A percentile compares a stretch with the other conserved stretches of the same genome.
phyloP scores from a whole-genome alignment of 805 yeast genomes.

The Clavispora asparagi region DNA sequence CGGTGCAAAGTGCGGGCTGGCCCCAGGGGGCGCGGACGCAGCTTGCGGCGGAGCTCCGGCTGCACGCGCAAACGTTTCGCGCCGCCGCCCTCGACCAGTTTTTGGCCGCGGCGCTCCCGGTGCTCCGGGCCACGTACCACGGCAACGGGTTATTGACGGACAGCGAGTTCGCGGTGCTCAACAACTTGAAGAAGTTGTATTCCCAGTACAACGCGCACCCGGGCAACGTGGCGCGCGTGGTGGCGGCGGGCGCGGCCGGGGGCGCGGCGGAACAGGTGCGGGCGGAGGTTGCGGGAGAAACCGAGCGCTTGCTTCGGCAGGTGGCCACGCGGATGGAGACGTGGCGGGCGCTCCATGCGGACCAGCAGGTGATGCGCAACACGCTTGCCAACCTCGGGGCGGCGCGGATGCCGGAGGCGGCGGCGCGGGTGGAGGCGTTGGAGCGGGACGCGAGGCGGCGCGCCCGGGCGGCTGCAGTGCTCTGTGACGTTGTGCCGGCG shows the following conservation, averaged over 20 bases:
- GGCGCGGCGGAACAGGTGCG: not conserved
- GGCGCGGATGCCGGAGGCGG: slow-evolving; percentile 11
- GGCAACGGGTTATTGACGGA: slow-evolving; percentile 20
- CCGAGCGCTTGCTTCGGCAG: too few species aligned
- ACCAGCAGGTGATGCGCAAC: slow-evolving; percentile 13
- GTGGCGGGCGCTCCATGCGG: slow-evolving; percentile 1
- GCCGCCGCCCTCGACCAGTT: slow-evolving; percentile 15
- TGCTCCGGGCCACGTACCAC: slow-evolving; percentile 30
- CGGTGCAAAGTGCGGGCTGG: too few species aligned
- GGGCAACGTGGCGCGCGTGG: slow-evolving; percentile 7
- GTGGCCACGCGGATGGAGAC: too few species aligned
- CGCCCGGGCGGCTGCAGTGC: slow-evolving; percentile 5
- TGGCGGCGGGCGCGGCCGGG: not conserved
- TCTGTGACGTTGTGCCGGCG: slow-evolving; percentile 27
- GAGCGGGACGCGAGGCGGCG: slow-evolving; percentile 5
- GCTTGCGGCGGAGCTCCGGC: not conserved
- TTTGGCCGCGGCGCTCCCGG: slow-evolving; percentile 26
- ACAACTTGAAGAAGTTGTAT: slow-evolving; percentile 19
- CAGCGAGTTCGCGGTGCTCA: slow-evolving; percentile 21
- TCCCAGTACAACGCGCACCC: slow-evolving; percentile 15
- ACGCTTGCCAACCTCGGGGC: slow-evolving; percentile 22
- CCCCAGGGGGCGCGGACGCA: not conserved
- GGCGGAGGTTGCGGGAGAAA: slow-evolving; percentile 6
- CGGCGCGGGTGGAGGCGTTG: slow-evolving; percentile 4
- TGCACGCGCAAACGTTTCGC: slow-evolving; percentile 16